Base-by-base conservation (phyloP, 768 basidiomycete genomes). In the Cystofilobasidium bisporidii region DNA sequence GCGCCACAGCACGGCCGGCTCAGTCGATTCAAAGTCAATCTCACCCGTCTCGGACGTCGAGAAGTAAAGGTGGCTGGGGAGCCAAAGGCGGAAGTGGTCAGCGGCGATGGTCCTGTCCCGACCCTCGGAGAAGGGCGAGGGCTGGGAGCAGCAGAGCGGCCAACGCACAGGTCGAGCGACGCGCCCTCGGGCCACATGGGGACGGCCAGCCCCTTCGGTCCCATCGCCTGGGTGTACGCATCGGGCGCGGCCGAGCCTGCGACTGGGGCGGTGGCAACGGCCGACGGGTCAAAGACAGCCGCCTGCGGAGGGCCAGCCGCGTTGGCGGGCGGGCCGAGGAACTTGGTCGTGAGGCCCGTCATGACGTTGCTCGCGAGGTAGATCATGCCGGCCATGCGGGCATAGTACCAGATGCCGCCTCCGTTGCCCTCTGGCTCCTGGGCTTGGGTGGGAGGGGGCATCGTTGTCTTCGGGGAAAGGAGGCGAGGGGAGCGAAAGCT, bases 1-100 rank as follows among this genome's bases (percentile, higher is more conserved):
- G 38, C 84, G 78, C 89, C 89, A 91, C 24, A 85, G 80, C 69
- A 89, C 85, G 69, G 81, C 81, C 9, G 88, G 82, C 43, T 79
- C 77, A 60, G 83, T 78, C 62, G 80, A 79, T 50, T 80, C 76
- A 76, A 80, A 82, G 41, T 77, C 80, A 11, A 85, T 81, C 71
- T 86, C 83, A 10, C 81, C 82, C 8, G 75, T 79, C 1, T 84
- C 84, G 1, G 84, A 84, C 0, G 86, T 87, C 24, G 89, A 84
- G 40, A 91, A 77, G 73, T 85, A 82, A 4, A 90, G 83, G 67
- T 90, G 82, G 83, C 89, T 85, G 69, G 2, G 26, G 55, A 43
- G 22, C 8, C 15, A 24, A 2, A 17, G 43, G 4, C n/a, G 59
- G 53, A 30, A 17, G 5, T 61, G 30, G 40, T 43, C 26, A 43